Conservation (phyloP, 108 stramenopile species). For the Schizochytrium sp. region DNA sequence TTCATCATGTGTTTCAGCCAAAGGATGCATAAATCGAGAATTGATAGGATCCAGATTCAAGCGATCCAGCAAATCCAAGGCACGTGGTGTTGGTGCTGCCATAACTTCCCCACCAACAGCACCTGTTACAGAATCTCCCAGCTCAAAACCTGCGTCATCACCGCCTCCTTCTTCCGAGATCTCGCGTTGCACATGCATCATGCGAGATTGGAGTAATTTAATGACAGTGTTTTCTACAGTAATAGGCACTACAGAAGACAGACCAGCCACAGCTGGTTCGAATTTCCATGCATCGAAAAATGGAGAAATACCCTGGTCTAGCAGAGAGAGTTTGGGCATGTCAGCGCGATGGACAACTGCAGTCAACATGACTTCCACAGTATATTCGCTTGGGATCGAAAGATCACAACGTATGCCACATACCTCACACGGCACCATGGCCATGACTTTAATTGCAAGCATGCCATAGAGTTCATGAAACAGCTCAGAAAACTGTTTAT, state of each 20-base stretch:
- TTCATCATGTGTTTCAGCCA: neutral
- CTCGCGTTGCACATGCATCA: neutral
- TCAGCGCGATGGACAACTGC: slow-evolving; percentile 47
- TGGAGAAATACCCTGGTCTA: neutral
- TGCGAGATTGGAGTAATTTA: neutral
- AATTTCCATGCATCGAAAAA: slow-evolving; percentile 17
- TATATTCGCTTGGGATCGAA: slow-evolving; percentile 39
- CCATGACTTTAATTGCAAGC: slow-evolving; percentile 65
- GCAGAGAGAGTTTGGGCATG: neutral
- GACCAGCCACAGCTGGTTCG: neutral
- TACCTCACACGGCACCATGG: slow-evolving; percentile 21
- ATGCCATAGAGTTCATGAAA: slow-evolving; percentile 87
- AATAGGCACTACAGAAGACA: neutral
- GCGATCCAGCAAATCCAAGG: neutral
- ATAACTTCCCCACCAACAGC: neutral
- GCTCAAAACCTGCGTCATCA: neutral
- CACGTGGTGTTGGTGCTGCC: slow-evolving; percentile 4
- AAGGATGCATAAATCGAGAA: neutral
- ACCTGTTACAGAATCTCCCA: neutral
- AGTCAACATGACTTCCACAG: slow-evolving; percentile 46
- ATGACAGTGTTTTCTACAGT: neutral
- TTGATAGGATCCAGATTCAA: neutral
- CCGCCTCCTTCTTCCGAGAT: neutral
- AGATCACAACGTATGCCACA: neutral
- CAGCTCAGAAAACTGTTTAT: slow-evolving; percentile 82